A percentile compares a stretch with the other conserved stretches of the same genome.
phyloP scores from a whole-genome alignment of 2,329 filamentous ascomycete genomes.

The Diaporthe longicolla region DNA sequence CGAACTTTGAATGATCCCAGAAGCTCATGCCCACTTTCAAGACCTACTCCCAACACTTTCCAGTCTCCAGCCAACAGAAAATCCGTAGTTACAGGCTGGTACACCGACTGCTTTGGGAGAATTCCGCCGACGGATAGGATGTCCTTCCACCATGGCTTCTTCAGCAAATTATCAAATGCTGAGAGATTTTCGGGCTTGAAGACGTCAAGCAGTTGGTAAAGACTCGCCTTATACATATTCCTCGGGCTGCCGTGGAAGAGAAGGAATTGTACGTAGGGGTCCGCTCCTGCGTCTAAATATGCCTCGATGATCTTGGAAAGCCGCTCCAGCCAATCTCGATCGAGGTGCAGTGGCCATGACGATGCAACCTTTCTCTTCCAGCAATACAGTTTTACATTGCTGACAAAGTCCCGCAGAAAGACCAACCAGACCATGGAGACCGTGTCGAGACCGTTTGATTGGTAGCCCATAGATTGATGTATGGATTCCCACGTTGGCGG shows the following conservation, averaged over 20 bases:
- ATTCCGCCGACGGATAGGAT: neutral
- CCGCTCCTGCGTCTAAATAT: neutral
- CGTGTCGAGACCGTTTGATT: neutral
- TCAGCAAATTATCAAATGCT: neutral
- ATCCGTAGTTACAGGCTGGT: neutral
- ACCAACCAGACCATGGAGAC: slow-evolving; percentile 9
- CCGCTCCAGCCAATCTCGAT: slow-evolving; percentile 8
- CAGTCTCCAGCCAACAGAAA: slow-evolving; percentile 5
- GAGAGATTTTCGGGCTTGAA: slow-evolving; percentile 22
- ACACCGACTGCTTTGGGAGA: neutral
- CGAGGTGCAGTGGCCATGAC: neutral
- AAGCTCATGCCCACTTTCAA: slow-evolving; percentile 9
- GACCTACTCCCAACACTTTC: neutral
- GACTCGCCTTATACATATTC: neutral
- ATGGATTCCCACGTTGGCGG: slow-evolving; percentile 8
- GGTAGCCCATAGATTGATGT: neutral
- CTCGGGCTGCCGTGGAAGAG: neutral
- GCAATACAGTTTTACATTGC: slow-evolving; percentile 17
- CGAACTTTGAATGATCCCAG: slow-evolving; percentile 2
- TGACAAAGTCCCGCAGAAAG: neutral
- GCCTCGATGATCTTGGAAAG: slow-evolving; percentile 2
- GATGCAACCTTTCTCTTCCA: neutral
- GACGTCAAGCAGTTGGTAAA: neutral
- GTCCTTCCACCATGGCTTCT: slow-evolving; percentile 16
- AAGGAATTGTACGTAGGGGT: neutral